Percentiles rank a stretch among this genome's conserved stretches.
These are phyloP conservation scores for Wickerhamomyces queroliae DNA, from an alignment of 805 yeast genomes.

Conservation along the genomic window DNA sequence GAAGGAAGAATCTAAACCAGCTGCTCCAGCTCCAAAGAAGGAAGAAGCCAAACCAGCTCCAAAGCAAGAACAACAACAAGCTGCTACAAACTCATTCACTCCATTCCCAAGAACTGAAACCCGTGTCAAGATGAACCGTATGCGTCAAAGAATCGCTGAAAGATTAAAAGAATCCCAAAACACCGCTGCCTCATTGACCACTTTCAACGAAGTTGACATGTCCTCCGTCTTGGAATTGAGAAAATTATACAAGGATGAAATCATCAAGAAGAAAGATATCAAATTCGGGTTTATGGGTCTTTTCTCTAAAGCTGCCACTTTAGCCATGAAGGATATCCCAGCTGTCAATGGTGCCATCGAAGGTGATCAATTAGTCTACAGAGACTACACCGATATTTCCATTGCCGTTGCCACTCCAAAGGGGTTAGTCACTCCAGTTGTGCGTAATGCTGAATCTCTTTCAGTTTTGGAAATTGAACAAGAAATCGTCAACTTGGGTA, in stretches of 20 bases:
- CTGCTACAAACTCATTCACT: conserved; percentile 35
- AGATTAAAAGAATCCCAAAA: conserved; percentile 98
- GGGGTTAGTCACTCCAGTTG: conserved; percentile 97
- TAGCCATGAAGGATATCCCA: conserved; percentile 93
- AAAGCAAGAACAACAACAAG: conserved; percentile 1
- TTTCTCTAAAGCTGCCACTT: conserved; percentile 86
- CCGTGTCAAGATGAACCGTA: conserved; percentile 97
- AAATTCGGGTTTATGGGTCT: conserved; percentile 99
- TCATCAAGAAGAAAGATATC: conserved; percentile 87
- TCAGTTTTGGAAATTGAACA: conserved; percentile 84
- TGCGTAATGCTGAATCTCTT: conserved; percentile 92
- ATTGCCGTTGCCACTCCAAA: conserved; percentile 99
- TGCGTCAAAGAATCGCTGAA: conserved; percentile 98
- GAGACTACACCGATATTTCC: conserved; percentile 94
- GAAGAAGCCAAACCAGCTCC: conserved; percentile 24
- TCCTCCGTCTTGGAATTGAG: conserved; percentile 86
- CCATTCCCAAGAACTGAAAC: conserved; percentile 79
- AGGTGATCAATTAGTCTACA: conserved; percentile 88
- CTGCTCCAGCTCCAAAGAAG: conserved; percentile 18
- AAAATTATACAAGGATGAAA: conserved; percentile 94
- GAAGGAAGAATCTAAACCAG: conserved; percentile 16
- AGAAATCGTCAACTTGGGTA: conserved; percentile 76
- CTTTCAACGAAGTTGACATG: conserved; percentile 98
- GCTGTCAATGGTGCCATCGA: conserved; percentile 95
- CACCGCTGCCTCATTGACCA: conserved; percentile 96